phyloP scores from a whole-genome alignment of 2,329 filamentous ascomycete species.

The Beauveria bassiana region DNA sequence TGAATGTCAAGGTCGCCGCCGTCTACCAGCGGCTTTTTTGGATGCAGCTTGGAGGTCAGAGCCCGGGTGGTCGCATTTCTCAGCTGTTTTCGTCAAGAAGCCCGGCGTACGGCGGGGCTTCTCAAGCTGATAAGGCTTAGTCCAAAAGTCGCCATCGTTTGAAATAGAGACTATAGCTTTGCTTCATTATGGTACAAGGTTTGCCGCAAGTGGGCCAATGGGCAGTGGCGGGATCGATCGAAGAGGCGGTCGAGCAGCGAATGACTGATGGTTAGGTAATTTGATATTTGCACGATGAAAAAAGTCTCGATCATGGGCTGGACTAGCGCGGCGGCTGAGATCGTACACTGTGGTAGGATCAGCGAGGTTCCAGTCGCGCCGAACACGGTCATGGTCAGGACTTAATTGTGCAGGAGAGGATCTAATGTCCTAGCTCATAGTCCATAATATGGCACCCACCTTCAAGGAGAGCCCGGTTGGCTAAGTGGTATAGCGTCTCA shows the following conservation, averaged over 20 bases:
- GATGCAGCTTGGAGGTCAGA: not conserved
- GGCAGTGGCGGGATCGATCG: not conserved
- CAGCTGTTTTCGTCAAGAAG: not conserved
- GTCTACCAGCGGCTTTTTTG: not conserved
- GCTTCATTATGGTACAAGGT: not conserved
- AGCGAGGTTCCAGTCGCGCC: not conserved
- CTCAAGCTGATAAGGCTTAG: constrained; percentile 9
- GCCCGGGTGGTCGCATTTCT: not conserved
- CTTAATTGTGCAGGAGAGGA: not conserved
- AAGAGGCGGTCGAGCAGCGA: not conserved
- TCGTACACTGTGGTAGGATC: not conserved
- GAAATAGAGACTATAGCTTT: not conserved
- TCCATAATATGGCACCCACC: not conserved
- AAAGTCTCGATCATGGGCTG: not conserved
- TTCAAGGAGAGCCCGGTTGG: constrained; percentile 20
- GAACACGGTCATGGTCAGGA: not conserved
- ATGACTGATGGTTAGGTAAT: not conserved
- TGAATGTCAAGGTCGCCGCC: not conserved
- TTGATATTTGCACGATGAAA: not conserved
- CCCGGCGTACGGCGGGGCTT: constrained; percentile 3
- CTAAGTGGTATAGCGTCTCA: constrained; percentile 30
- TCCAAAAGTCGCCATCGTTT: constrained; percentile 4
- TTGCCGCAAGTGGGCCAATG: not conserved
- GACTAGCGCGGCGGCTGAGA: constrained; percentile 6
- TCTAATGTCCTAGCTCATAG: not conserved